phyloP scores from a whole-genome alignment of 495 filamentous ascomycete species.

The Tuber melanosporum region DNA sequence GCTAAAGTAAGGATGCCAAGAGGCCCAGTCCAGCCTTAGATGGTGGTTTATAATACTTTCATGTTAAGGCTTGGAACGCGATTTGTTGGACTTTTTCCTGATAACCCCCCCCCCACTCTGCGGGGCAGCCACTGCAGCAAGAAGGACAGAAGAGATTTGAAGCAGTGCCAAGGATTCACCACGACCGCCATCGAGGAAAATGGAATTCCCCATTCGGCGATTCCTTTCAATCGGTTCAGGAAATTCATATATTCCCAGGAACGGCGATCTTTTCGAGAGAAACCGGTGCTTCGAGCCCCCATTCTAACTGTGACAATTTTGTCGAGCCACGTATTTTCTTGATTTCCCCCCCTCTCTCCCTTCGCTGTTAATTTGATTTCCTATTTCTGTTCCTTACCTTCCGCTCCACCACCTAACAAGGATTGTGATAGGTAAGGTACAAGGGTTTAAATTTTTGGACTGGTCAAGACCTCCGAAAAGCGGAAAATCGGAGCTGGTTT shows the following conservation, averaged over 20 bases:
- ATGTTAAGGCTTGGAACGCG: conserved; percentile 17
- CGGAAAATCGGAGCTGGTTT: not conserved
- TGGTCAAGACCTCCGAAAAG: not conserved
- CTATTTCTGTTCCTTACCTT: not conserved
- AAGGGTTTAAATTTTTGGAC: not conserved
- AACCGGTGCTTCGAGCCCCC: not conserved
- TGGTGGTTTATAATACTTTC: conserved; percentile 8
- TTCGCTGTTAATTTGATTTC: not conserved
- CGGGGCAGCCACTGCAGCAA: conserved; percentile 8
- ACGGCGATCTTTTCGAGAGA: conserved; percentile 10
- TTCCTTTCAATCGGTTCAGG: not conserved
- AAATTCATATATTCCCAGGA: conserved; percentile 16
- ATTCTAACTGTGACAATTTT: conserved; percentile 12
- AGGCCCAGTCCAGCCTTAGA: not conserved
- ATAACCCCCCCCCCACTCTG: conserved; percentile 27
- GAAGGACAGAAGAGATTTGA: not conserved
- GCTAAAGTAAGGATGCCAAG: not conserved
- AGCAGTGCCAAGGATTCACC: not conserved
- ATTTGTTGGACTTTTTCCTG: conserved; percentile 22
- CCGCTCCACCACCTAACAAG: not conserved
- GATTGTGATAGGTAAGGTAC: not conserved
- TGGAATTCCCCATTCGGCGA: conserved; percentile 29
- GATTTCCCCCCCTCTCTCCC: not conserved
- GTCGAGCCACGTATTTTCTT: conserved; percentile 34
- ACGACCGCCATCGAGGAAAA: not conserved